Conservation (phyloP, 305 asterid genomes). For the Ajuga reptans region DNA sequence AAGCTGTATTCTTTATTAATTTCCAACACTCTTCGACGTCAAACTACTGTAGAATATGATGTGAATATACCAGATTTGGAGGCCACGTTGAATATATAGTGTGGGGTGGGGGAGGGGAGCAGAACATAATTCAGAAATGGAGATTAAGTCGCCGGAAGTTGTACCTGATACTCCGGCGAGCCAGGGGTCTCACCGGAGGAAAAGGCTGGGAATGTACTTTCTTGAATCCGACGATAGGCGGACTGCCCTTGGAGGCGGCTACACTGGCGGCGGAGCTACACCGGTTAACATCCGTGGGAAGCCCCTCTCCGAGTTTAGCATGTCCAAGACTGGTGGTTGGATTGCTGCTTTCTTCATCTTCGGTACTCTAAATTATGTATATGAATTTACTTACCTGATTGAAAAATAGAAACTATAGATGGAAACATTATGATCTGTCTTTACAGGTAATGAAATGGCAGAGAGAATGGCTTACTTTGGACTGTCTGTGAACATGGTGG, state of each 20-base stretch:
- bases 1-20: conserved; percentile 14
- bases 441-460: conserved; percentile 92
- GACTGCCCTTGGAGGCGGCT: conserved; percentile 78
- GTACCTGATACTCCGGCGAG: conserved; percentile 21
- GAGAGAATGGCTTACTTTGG: conserved; percentile 99
- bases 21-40: conserved; percentile 26
- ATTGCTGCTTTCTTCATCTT: conserved; percentile 92
- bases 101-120: not conserved
- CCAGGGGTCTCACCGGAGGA: conserved; percentile 33
- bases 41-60: conserved; percentile 11
- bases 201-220: conserved; percentile 57
- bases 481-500: conserved; percentile 94
- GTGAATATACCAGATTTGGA: conserved; percentile 25
- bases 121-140: conserved; percentile 16
- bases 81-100: conserved; percentile 25
- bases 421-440: not conserved
- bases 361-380: conserved; percentile 29
- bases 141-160: conserved; percentile 61
- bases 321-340: conserved; percentile 92
- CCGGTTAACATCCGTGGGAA: conserved; percentile 87
- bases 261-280: conserved; percentile 68
- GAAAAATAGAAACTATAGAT: not conserved
- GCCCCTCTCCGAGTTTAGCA: conserved; percentile 48
- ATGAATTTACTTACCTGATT: not conserved
- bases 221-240: conserved; percentile 82